Conservation (phyloP, 2,329 filamentous ascomycete species). For the Clarireedia sp. region DNA sequence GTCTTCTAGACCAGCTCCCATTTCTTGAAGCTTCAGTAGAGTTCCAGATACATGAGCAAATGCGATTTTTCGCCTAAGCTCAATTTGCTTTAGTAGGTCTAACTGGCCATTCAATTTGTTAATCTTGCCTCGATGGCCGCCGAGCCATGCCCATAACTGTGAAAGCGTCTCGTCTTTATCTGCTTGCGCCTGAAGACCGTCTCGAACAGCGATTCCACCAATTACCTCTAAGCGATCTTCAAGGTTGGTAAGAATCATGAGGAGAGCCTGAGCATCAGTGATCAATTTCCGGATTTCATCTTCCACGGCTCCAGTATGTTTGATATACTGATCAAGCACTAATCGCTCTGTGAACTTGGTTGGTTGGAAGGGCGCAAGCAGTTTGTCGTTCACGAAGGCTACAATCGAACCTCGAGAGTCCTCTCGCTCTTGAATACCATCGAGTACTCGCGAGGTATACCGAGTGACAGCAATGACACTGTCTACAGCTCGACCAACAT, state of each 20-base stretch:
- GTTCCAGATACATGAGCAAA: slow-evolving; percentile 61
- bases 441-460: slow-evolving; percentile 55
- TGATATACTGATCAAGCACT: slow-evolving; percentile 66
- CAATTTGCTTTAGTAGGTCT: slow-evolving; percentile 56
- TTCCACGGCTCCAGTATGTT: slow-evolving; percentile 62
- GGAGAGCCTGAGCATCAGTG: slow-evolving; percentile 59
- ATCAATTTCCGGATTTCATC: slow-evolving; percentile 63
- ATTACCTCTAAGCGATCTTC: slow-evolving; percentile 65
- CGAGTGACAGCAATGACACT: slow-evolving; percentile 66
- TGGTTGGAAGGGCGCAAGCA: slow-evolving; percentile 54
- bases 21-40: slow-evolving; percentile 65
- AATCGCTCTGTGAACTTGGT: slow-evolving; percentile 50
- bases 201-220: slow-evolving; percentile 57
- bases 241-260: slow-evolving; percentile 56
- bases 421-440: slow-evolving; percentile 26
- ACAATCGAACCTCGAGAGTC: slow-evolving; percentile 29
- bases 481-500: slow-evolving; percentile 67
- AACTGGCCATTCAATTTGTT: slow-evolving; percentile 57
- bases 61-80: slow-evolving; percentile 55
- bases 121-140: slow-evolving; percentile 55
- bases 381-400: slow-evolving; percentile 37
- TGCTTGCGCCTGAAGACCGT: slow-evolving; percentile 49
- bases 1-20: slow-evolving; percentile 62
- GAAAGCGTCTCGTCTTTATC: slow-evolving; percentile 60
- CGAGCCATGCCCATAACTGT: slow-evolving; percentile 66